Base-by-base conservation (phyloP, 148 eudicot species). In the Chenopodium quinoa region DNA sequence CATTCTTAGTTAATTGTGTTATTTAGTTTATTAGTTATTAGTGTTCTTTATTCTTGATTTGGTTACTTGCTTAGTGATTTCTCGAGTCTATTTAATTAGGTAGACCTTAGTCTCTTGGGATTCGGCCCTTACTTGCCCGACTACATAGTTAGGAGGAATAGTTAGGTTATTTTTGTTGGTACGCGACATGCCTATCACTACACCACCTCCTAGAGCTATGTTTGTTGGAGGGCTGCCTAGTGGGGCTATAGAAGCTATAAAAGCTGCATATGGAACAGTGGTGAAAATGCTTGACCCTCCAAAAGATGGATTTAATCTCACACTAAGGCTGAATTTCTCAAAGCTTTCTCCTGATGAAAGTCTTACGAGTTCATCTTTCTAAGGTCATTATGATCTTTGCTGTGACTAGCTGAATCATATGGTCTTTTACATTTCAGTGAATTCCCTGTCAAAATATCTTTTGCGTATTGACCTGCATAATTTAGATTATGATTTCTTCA, bases 321-420 rank as follows among this genome's bases (percentile, higher is more conserved):
- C 99, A 31, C 65, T 96, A 93, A 96, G 91, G 88, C 84, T 96
- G 82, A 96, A 96, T 88, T 88, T 96, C 78, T 84, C 89, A 77
- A 96, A 96, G 87, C 93, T 96, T 87, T 93, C 99, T 85, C 91
- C 90, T 80, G 92, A 92, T 92, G 99, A 96, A 96, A 97, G 98
- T 96, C 86, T 88, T 88, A 87, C 86, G 90, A 90, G 90, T 90
- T 89, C 88, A 82, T 81, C 80, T 89, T 88, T 81, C 83, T 85
- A 85, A 91, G 90, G 94, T 90, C 91, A 88, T 86, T 80, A 83
- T 81, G 85, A 88, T 86, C 86, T 86, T 40, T 89, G 84, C 85
- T 79, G 79, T 82, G 68, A 54, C 66, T 82, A 86, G 87, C 81
- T 84, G 75, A 70, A 66, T 62, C 44, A 60, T 81, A 71, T 54